Base-by-base conservation (phyloP, 83 land plant species). In the Larix sibirica region DNA sequence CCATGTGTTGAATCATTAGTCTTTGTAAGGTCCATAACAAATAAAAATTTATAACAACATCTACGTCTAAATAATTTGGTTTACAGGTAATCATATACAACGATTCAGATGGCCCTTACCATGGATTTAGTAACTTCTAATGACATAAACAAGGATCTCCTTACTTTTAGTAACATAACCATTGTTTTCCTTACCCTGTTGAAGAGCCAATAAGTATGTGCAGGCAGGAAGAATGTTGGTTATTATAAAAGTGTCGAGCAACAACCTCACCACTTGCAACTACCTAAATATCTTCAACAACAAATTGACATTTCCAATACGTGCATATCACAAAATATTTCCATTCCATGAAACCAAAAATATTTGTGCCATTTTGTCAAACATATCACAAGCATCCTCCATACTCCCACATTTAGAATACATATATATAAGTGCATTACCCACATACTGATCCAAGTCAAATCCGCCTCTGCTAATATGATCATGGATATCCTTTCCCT, bases 321-420 rank as follows among this genome's bases (percentile, higher is more conserved):
- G 89, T 7, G 86, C 89, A 79, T 85, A 89, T 47, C 91, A 86
- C 9, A 85, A 86, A 80, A 91, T 85, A 81, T 89, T 88, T 44
- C 93, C 81, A 83, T 85, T 91, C 95, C 95, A 93, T 0, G 90
- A 81, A 17, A 93, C 92, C 8, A 88, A 90, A 85, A 91, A 81
- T 70, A 87, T 82, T 23, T 62, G 62, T 3, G 63, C 31, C 79
- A 89, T 77, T 63, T 73, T 65, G 13, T 84, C 86, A 65, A 83
- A 87, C 81, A 77, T 12, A 9, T 58, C 17, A 5, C 78, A 64
- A 33, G 85, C 85, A 54, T 75, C 77, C 16, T 82, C 80, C n/a
- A 60, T 23, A 50, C 58, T 16, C 16, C 67, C 81, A 61, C 79
- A 81, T 58, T 82, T 85, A 61, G 70, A 20, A 36, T 85, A 85